Evolutionary conservation across 2,329 filamentous ascomycete species (phyloP), one percentile per base, ranked within the genome.

Genomic region (Magnaporthiopsis rhizophila): DNA sequence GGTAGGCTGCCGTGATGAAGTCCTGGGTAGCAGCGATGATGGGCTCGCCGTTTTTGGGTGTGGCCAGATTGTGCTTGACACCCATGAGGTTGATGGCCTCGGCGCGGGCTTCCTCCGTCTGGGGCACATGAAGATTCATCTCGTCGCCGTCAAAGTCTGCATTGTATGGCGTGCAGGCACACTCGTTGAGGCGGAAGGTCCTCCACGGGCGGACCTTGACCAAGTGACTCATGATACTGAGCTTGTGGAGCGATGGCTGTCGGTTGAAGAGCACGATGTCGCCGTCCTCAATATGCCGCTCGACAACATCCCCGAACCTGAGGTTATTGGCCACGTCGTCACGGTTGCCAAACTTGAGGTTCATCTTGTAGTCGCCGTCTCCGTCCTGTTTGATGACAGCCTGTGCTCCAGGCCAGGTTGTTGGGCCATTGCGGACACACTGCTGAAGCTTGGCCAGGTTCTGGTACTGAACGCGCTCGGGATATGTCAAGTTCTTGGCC

Each of bases 11-110:
- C 32, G 94, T 98, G 71, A 99, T 98, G 78, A 99, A 99, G 81
- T 99, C 95, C 72, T 99, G 95, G 36, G 96, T 99, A n/a, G 95
- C 94, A 24, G 93, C 92, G 78, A 99, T 98, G 71, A 99, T 96
- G 1, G 95, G 95, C 70, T 97, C 94, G 73, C 95, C 95, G 77
- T 98, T 98, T 77, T 97, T 97, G 0, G 95, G 95, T 0, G 95
- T 99, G 3, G 90, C 90, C 65, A 99, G 77, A 74, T 99, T 99
- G 80, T 98, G 88, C 78, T 97, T 97, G 64, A 99, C 93, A 58
- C 95, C 95, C 95, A 99, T 99, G 61, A 99, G 80, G 69, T 94
- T 92, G 71, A 96, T 96, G 0, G 95, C 95, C 76, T 99, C 95
- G 2, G 94, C 91, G 65, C 95, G 86, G 13, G 95, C 94, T 76